Base-by-base conservation (phyloP, 1,284 basidiomycete species). In the Coriolopsis trogii region DNA sequence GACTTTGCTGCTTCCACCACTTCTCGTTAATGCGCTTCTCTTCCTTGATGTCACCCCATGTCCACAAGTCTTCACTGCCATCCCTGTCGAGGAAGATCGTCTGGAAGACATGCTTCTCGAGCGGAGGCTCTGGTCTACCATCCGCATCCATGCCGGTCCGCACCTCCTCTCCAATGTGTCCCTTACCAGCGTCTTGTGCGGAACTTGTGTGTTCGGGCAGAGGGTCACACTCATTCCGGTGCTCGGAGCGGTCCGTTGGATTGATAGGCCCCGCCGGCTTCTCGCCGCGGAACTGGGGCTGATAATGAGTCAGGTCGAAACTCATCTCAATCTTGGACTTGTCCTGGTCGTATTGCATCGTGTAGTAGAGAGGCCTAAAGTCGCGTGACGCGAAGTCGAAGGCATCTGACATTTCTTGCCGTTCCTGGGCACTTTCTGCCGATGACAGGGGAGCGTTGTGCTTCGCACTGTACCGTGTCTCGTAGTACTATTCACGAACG, bases 1-100 rank as follows among this genome's bases (percentile, higher is more conserved):
- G 80, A 43, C 75, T 76, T 61, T 81, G 80, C 61, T 83, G 81
- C 63, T 82, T 82, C 82, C 81, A 82, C 81, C 79, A 81, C 62
- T 81, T 82, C 60, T 81, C 73, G 53, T 72, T 59, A 39, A 84
- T 79, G 48, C 78, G 70, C 63, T 80, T 77, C 41, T 78, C 72
- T 28, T 71, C 65, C 9, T 67, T 59, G 50, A 85, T 82, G 46
- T 82, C 80, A 37, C 68, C 67, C 53, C 73, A 73, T 2, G 79
- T 80, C 82, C 82, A 85, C 31, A 76, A 66, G 3, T 76, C 46
- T 38, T 73, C 66, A 30, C 73, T 74, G 23, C 77, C 73, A 25
- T 78, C 72, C 28, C 73, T 71, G 64, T 85, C 79, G 18, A 85
- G 72, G 66, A 84, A 85, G 61, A 85, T 84, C 9, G 83, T 85